Conservation (phyloP, 345 rosid genomes). For the rapeseed (Brassica napus) region DNA sequence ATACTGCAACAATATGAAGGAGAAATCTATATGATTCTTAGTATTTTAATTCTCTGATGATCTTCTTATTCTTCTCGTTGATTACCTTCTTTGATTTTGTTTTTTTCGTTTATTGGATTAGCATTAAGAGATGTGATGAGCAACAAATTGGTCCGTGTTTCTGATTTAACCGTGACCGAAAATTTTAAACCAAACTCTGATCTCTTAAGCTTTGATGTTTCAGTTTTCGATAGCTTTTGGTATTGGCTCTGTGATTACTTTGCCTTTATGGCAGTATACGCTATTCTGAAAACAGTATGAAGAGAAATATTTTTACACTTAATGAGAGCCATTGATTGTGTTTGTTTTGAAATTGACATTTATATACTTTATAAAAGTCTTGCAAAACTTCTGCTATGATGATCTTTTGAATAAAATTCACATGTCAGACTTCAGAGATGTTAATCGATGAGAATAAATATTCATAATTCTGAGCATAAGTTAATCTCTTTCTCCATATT, state of each 20-base stretch:
- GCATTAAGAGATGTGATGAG: constrained; percentile 32
- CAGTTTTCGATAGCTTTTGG: neutral
- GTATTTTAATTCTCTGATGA: constrained; percentile 45
- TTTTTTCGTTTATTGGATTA: neutral
- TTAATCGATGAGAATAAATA: neutral
- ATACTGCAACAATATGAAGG: constrained; percentile 51
- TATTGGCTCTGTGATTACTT: constrained; percentile 28
- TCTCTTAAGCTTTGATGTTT: constrained; percentile 14
- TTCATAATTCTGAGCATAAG: neutral
- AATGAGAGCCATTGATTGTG: constrained; percentile 19
- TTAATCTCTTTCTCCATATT: neutral
- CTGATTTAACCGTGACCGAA: constrained; percentile 41
- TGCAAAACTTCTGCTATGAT: constrained; percentile 31
- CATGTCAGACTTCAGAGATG: constrained; percentile 48
- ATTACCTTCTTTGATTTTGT: no score
- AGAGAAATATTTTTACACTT: neutral
- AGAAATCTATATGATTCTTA: constrained; percentile 34
- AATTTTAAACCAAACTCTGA: constrained; percentile 39
- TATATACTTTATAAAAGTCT: neutral
- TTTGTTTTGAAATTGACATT: neutral
- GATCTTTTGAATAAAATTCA: constrained; percentile 37
- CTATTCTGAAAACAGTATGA: constrained; percentile 37
- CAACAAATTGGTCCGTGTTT: constrained; percentile 48
- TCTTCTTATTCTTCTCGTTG: constrained; percentile 10
- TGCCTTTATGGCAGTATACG: constrained; percentile 36